Base-by-base conservation (phyloP, 192 early-diverging fungal genomes). In the Coemansia reversa region DNA sequence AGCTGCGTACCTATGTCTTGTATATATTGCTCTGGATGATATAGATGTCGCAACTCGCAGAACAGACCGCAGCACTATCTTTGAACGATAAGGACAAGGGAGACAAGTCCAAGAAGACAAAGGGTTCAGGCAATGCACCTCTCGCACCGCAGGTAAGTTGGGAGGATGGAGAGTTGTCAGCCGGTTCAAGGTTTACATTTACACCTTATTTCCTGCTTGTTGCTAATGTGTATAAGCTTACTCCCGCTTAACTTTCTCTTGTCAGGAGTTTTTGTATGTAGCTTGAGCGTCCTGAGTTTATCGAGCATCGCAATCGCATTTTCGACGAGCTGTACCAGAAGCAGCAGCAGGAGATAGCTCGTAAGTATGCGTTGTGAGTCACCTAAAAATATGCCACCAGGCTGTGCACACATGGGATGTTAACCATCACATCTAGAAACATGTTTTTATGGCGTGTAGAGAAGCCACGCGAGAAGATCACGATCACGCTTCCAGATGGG, bases 401-500 rank as follows among this genome's bases (percentile, higher is more conserved):
- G 8, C 35, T 39, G 1, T 39, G 35, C 35, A 39, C 35, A 39
- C 8, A 39, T 39, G 35, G 1, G 35, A 39, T 9, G 8, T 11
- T 39, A 39, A 39, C 35, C 3, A 9, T 11, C 35, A 39, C 35
- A 39, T 39, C 7, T 11, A 39, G 35, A 39, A 39, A 39, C 6
- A n/a, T 61, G 58, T 11, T 18, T n/a, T 12, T 55, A 39, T 20
- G 14, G 23, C 3, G 2, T 55, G 30, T 79, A 90, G 89, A 84
- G 29, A 86, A 90, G 70, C 87, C 90, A 23, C 89, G 91, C 51
- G 87, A 84, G 58, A 71, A 83, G 57, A 92, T 94, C 76, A 86
- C 78, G 47, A 84, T 99, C 69, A 95, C 92, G 33, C 85, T 99
- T 32, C 93, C 93, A 53, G 93, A 97, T 70, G 95, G 93, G 35